Evolutionary conservation across 805 yeast species (phyloP), one percentile per base, ranked within the genome.

Genomic region (Trichomonascus vanleenenianus): DNA sequence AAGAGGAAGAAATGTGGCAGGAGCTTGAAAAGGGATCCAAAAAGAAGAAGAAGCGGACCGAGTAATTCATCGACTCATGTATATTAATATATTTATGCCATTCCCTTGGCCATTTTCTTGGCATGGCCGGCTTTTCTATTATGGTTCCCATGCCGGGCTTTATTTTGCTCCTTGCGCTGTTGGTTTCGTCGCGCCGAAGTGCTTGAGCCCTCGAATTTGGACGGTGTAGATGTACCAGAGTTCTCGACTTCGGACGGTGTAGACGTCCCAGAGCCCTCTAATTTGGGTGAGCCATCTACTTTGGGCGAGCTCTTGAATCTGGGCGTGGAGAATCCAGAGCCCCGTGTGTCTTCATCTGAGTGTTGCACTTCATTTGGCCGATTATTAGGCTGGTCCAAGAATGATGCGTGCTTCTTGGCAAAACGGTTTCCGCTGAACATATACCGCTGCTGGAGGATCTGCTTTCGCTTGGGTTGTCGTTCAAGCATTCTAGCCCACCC

Each of bases 401-500:
- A 22, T 22, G 27, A 22, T 22, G 27, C 7, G 8, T 22, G 8
- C 34, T 31, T 31, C 15, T 10, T 31, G 31, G 31, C 64, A 10
- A 58, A 51, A 44, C 52, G 38, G 46, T 66, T 66, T 2, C 78
- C 78, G 50, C 60, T 66, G 48, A 73, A 72, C 68, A 78, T 67
- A 53, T 68, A 79, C 50, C 74, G 74, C 43, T 80, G 82, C 55
- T 85, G 94, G 46, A 85, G 59, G 2, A 77, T 48, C 53, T 75
- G 74, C 51, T 75, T 81, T 46, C 84, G 70, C 38, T 70, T 69
- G 0, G 93, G 87, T 37, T 79, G 75, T 55, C 75, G 76, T 43
- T 76, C 72, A 15, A 88, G 59, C 83, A 84, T 83, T 46, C 83
- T 67, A 1, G 83, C 82, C 97, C 97, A 91, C 0, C 96, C 95